These are phyloP conservation scores for Hirsutella rhossiliensis DNA, from an alignment of 2,329 filamentous ascomycete species.

Conservation along the genomic window DNA sequence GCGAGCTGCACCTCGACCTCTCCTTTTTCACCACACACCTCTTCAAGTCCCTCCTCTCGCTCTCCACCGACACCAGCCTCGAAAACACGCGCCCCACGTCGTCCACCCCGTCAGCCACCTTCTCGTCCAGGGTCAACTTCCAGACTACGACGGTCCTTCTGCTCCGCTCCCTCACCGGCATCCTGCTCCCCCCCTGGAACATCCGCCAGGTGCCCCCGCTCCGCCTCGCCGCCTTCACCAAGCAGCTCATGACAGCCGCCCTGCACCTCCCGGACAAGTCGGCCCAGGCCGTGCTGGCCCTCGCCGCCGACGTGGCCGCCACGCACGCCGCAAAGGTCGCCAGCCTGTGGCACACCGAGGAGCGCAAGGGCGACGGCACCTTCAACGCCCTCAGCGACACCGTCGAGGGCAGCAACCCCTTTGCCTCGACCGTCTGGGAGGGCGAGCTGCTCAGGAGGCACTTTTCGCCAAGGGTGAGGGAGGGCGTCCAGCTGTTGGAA, in stretches of 20 bases:
- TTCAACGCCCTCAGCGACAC: conserved; percentile 64
- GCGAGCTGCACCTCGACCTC: conserved; percentile 75
- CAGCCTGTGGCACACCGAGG: conserved; percentile 89
- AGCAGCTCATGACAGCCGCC: conserved; percentile 72
- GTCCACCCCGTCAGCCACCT: conserved; percentile 26
- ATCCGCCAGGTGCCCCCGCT: conserved; percentile 66
- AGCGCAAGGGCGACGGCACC: conserved; percentile 79
- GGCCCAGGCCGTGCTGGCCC: conserved; percentile 62
- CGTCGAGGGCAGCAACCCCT: conserved; percentile 81
- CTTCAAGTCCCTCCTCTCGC: conserved; percentile 70
- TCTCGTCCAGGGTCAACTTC: conserved; percentile 67
- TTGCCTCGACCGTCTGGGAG: conserved; percentile 86
- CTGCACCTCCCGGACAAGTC: conserved; percentile 89
- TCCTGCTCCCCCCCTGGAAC: conserved; percentile 65
- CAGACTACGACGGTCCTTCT: conserved; percentile 91
- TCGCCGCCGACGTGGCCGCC: conserved; percentile 68
- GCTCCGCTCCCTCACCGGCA: conserved; percentile 70
- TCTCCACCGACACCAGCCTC: conserved; percentile 74
- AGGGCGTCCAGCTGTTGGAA: conserved; percentile 58
- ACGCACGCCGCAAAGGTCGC: conserved; percentile 72
- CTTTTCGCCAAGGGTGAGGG: conserved; percentile 76
- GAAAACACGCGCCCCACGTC: conserved; percentile 52
- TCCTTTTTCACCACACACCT: conserved; percentile 93
- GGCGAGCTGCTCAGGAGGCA: conserved; percentile 76
- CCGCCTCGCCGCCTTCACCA: conserved; percentile 82